Evolutionary conservation across 108 stramenopile species (phyloP).

Genomic region (Skeletonema menzelii): DNA sequence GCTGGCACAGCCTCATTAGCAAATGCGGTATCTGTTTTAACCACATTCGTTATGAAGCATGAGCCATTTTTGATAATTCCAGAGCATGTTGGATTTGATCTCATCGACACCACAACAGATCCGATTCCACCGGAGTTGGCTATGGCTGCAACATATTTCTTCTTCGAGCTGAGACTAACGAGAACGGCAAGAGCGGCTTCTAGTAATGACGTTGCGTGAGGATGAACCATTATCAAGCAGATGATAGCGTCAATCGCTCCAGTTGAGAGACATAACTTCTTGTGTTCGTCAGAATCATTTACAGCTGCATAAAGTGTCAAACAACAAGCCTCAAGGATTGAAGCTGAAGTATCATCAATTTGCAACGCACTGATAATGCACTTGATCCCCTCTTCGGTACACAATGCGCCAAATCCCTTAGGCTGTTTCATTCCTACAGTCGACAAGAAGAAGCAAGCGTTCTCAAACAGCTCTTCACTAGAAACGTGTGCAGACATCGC

Average conservation of each 20-base stretch:
- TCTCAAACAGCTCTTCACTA: conserved; percentile 10
- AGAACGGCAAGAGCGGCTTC: conserved; percentile 58
- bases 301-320: conserved; percentile 47
- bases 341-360: conserved; percentile 47
- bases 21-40: conserved; percentile 19
- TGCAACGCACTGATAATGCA: conserved; percentile 49
- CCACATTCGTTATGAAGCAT: conserved; percentile 46
- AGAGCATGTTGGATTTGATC: conserved; percentile 34
- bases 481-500: conserved; percentile 3
- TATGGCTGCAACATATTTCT: conserved; percentile 41
- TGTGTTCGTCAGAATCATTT: conserved; percentile 32
- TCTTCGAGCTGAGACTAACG: conserved; percentile 34
- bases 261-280: conserved; percentile 35
- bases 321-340: conserved; percentile 52
- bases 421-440: conserved; percentile 5
- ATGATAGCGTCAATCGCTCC: conserved; percentile 57
- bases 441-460: conserved; percentile 13
- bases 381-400: conserved; percentile 13
- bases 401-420: conserved; percentile 7
- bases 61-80: conserved; percentile 47
- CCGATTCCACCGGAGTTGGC: conserved; percentile 50
- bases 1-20: conserved; percentile 37
- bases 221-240: conserved; percentile 58
- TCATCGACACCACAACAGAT: conserved; percentile 54
- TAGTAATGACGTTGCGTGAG: conserved; percentile 30